A percentile compares a stretch with the other conserved stretches of the same genome.
Evolutionary conservation across 2,329 filamentous ascomycete species (phyloP).

Genomic region (Mycocentrospora acerina): DNA sequence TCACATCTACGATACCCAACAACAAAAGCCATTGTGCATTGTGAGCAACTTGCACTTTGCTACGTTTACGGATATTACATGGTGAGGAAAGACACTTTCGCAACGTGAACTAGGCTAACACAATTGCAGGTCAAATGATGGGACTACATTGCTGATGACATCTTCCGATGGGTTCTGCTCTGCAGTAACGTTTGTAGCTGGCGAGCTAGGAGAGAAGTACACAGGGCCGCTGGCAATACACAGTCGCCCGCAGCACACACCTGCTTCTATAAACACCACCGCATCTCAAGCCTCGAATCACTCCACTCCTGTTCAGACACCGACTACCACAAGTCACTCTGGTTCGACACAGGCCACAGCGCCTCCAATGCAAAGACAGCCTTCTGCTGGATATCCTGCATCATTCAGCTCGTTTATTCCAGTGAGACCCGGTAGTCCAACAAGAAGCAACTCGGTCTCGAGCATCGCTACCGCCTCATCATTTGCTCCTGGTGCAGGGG

Average conservation of each 20-base stretch:
- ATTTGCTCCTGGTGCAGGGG: slow-evolving; percentile 40
- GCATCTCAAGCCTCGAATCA: slow-evolving; percentile 56
- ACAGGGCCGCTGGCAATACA: slow-evolving; percentile 59
- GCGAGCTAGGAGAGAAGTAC: slow-evolving; percentile 83
- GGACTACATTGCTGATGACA: slow-evolving; percentile 82
- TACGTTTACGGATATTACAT: slow-evolving; percentile 93
- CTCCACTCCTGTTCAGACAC: slow-evolving; percentile 70
- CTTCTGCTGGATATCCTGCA: slow-evolving; percentile 57
- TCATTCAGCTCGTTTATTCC: slow-evolving; percentile 59
- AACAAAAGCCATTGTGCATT: slow-evolving; percentile 87
- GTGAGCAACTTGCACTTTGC: slow-evolving; percentile 97
- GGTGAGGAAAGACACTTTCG: slow-evolving; percentile 60
- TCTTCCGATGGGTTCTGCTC: slow-evolving; percentile 99
- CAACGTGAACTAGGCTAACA: slow-evolving; percentile 6
- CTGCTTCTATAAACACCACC: slow-evolving; percentile 46
- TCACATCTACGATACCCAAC: slow-evolving; percentile 93
- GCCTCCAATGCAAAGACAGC: slow-evolving; percentile 55
- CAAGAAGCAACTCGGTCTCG: slow-evolving; percentile 82
- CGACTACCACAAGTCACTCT: slow-evolving; percentile 65
- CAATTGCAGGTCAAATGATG: slow-evolving; percentile 69
- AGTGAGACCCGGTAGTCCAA: slow-evolving; percentile 71
- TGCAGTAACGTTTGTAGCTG: slow-evolving; percentile 76
- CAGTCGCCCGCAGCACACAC: slow-evolving; percentile 29
- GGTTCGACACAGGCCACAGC: slow-evolving; percentile 49
- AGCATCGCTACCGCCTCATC: slow-evolving; percentile 70